Evolutionary conservation across 2,329 filamentous ascomycete species (phyloP), one percentile per base, ranked within the genome.

Genomic region (Neoarthrinium moseri): DNA sequence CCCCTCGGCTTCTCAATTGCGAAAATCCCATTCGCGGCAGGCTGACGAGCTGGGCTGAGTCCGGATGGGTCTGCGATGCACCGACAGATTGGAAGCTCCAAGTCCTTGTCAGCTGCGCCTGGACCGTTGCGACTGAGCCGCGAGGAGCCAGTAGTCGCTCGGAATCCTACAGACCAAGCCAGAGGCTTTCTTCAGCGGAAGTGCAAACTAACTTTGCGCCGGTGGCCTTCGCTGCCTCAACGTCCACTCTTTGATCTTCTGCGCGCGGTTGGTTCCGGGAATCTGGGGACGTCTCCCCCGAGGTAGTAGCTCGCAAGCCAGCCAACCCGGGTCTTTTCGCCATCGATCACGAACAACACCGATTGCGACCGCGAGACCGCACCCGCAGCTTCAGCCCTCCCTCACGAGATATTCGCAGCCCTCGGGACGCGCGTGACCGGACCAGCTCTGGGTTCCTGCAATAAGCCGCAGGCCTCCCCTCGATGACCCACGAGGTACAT

Each of bases 401-500:
- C 8, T 29, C 8, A n/a, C 8, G 26, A 29, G 26, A 29, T 29
- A 7, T 7, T 29, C n/a, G 7, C 13, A 34, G 21, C 38, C 22
- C 12, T 46, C 47, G 38, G 44, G 33, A 49, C 33, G 41, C 44
- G 34, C 29, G 44, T 43, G 40, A 29, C 33, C 47, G 33, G 33
- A 41, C 21, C 38, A 34, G 34, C 32, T 8, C 29, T 29, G 17
- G 35, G 27, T 23, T 40, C 20, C 47, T 49, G 47, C 47, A 43
- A 35, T 36, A 38, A 49, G 43, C 47, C 47, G 47, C 37, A 34
- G 34, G 30, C 34, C 41, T 43, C 35, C 24, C 33, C 17, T 46
- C 39, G 26, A 49, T 43, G 47, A 39, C 36, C 47, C 47, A 46
- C 47, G 47, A 49, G 26, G 38, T 39, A 43, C 43, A 27, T 35